Evolutionary conservation across 2,329 filamentous ascomycete genomes (phyloP).

Genomic region (Teratosphaeria pseudoeucalypti): DNA sequence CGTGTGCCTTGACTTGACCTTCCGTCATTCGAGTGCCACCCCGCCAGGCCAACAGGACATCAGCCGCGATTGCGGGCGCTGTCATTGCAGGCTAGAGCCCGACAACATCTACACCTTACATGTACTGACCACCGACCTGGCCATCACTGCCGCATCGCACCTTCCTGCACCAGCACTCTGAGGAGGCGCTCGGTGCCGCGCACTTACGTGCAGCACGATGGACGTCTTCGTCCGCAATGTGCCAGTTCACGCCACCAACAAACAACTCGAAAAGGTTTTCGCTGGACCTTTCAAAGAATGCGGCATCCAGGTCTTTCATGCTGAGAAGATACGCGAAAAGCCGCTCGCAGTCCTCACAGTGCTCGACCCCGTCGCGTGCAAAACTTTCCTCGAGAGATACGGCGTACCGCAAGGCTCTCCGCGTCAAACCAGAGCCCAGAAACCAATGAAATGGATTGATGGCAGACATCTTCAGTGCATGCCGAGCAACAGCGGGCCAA

Average conservation of each 20-base stretch:
- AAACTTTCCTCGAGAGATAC: conserved; percentile 33
- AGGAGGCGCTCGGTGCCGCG: no score
- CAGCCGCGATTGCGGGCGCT: not conserved
- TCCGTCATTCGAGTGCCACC: not conserved
- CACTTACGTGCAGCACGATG: conserved; percentile 24
- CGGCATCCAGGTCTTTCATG: conserved; percentile 33
- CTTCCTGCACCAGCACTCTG: not conserved
- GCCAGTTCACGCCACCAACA: conserved; percentile 31
- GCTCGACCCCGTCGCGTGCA: conserved; percentile 28
- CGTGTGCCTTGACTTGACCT: not conserved
- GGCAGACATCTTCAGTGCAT: conserved; percentile 18
- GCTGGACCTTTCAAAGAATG: conserved; percentile 28
- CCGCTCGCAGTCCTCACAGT: conserved; percentile 38
- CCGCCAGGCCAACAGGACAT: not conserved
- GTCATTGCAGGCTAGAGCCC: not conserved
- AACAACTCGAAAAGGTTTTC: conserved; percentile 33
- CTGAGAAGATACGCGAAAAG: conserved; percentile 33
- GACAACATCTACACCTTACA: not conserved
- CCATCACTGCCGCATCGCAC: not conserved
- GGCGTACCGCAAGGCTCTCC: conserved; percentile 15
- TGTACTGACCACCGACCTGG: not conserved
- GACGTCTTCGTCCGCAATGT: conserved; percentile 38
- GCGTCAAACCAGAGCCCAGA: conserved; percentile 2
- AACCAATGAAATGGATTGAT: conserved; percentile 7
- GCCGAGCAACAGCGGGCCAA: conserved; percentile 10